Conservation (phyloP, 345 rosid species). For the Durio zibethinus region DNA sequence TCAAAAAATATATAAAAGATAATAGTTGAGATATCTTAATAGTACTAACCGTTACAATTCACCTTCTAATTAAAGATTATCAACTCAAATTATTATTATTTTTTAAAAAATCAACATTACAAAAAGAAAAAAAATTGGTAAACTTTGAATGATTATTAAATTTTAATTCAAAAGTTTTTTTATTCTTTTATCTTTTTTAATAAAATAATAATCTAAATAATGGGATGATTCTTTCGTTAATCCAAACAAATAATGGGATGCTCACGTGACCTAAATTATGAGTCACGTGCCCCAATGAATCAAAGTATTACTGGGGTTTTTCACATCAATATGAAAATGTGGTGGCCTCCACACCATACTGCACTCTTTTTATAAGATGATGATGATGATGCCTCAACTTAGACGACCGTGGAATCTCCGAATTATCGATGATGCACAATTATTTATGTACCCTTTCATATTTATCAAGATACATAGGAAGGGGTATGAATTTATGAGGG, state of each 20-base stretch:
- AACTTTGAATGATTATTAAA: neutral
- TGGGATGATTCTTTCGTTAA: too few species aligned
- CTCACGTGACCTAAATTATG: neutral
- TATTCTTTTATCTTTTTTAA: too few species aligned
- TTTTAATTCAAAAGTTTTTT: too few species aligned
- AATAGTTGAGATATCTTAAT: too few species aligned
- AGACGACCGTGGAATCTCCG: constrained; percentile 21
- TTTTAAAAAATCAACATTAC: neutral
- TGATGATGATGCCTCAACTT: constrained; percentile 11
- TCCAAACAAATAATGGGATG: too few species aligned
- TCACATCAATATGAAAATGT: constrained; percentile 3
- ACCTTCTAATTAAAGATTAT: too few species aligned
- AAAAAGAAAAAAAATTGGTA: neutral
- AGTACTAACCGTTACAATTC: too few species aligned
- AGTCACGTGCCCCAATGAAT: constrained; percentile 2
- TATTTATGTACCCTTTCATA: neutral
- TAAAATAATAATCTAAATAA: neutral
- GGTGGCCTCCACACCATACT: constrained; percentile 25
- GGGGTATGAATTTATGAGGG: neutral
- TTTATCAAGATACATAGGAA: neutral
- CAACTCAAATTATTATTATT: neutral
- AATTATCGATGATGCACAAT: neutral
- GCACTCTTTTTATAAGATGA: constrained; percentile 13
- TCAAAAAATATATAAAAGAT: too few species aligned
- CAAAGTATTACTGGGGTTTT: neutral